These are phyloP conservation scores for Vanderwaltozyma polyspora DNA, from an alignment of 805 yeast species.

Conservation along the genomic window DNA sequence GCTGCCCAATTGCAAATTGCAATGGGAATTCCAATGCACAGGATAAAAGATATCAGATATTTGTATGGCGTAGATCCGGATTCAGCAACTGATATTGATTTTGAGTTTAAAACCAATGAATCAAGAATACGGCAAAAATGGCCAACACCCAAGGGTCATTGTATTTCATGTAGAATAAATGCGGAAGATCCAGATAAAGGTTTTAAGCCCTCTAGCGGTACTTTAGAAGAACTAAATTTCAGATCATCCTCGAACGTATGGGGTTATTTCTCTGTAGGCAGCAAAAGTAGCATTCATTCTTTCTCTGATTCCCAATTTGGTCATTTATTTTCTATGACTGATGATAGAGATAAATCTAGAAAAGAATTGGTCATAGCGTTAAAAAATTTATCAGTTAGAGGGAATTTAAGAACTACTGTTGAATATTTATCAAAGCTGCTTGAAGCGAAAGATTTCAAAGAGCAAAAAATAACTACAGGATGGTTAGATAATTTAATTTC, in stretches of 20 bases:
- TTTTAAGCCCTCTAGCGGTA: conserved; percentile 96
- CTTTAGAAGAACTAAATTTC: conserved; percentile 90
- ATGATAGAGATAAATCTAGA: conserved; percentile 94
- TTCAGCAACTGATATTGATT: conserved; percentile 80
- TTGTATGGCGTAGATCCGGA: conserved; percentile 95
- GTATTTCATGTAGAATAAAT: conserved; percentile 98
- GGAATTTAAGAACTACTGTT: conserved; percentile 97
- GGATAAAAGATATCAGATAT: conserved; percentile 85
- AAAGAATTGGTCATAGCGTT: conserved; percentile 98
- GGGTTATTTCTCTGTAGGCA: conserved; percentile 98
- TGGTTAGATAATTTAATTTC: conserved; percentile 97
- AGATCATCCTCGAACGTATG: conserved; percentile 96
- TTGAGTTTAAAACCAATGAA: conserved; percentile 66
- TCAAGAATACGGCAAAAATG: conserved; percentile 72
- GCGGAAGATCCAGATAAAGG: conserved; percentile 99
- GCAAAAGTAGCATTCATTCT: conserved; percentile 93
- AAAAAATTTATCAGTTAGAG: conserved; percentile 91
- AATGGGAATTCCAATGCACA: conserved; percentile 97
- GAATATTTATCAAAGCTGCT: conserved; percentile 90
- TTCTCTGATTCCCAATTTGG: conserved; percentile 98
- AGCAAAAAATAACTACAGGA: conserved; percentile 94
- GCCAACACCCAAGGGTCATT: conserved; percentile 95
- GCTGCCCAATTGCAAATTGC: conserved; percentile 98
- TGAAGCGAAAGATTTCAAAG: conserved; percentile 94
- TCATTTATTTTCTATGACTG: conserved; percentile 98